These are phyloP conservation scores for Skeletonema menzelii DNA, from an alignment of 108 stramenopile species.

Conservation along the genomic window DNA sequence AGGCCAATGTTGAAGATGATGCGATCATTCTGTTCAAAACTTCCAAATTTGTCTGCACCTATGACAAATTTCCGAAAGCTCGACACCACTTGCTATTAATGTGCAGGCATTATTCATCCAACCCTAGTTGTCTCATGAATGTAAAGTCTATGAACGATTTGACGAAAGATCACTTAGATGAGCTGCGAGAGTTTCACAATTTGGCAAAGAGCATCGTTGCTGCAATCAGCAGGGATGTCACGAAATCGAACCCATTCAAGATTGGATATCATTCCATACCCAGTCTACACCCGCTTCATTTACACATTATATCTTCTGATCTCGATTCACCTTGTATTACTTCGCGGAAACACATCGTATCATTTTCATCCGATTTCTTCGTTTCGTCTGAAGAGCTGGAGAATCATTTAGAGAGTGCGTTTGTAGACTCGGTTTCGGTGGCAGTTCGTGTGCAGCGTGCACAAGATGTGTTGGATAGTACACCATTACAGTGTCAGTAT, in stretches of 20 bases:
- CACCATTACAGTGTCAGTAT: constrained; percentile 9
- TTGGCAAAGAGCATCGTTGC: constrained; percentile 10
- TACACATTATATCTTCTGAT: constrained; percentile 32
- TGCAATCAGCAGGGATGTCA: not conserved
- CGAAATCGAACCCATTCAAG: constrained; percentile 6
- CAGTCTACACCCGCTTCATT: constrained; percentile 31
- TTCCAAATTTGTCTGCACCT: constrained; percentile 29
- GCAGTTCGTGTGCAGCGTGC: constrained; percentile 17
- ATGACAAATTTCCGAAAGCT: constrained; percentile 39
- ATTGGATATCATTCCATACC: constrained; percentile 34
- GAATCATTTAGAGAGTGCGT: constrained; percentile 31
- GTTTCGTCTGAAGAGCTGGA: constrained; percentile 14
- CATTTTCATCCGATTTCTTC: constrained; percentile 26
- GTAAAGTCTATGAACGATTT: constrained; percentile 24
- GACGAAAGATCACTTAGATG: constrained; percentile 20
- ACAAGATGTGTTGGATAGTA: not conserved
- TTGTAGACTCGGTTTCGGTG: constrained; percentile 1
- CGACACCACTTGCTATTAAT: constrained; percentile 33
- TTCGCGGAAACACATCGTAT: constrained; percentile 12
- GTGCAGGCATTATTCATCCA: not conserved
- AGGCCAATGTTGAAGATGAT: not conserved
- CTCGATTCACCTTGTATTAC: constrained; percentile 23
- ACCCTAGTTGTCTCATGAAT: not conserved
- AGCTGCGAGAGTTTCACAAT: constrained; percentile 28
- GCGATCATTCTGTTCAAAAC: constrained; percentile 22